These are phyloP conservation scores for Trichopus zeylanicus DNA, from an alignment of 116 monocot species.

Conservation along the genomic window DNA sequence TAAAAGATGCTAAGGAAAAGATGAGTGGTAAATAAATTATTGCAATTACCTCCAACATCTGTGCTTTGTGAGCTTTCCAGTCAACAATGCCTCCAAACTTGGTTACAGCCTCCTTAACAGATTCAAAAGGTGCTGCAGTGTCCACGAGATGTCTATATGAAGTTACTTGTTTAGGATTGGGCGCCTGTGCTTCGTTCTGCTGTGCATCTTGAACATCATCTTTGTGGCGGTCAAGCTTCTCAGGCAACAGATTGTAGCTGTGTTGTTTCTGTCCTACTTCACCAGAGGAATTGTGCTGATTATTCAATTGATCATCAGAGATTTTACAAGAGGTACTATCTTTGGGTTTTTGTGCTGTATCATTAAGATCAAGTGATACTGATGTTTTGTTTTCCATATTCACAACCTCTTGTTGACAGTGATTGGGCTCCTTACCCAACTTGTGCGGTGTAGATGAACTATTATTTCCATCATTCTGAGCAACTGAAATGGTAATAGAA, in stretches of 20 bases:
- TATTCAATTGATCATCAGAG: neutral
- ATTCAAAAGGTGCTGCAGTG: constrained; percentile 77
- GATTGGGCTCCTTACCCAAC: no score
- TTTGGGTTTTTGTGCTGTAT: neutral
- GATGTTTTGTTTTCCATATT: neutral
- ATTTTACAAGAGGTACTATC: neutral
- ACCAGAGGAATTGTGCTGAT: neutral
- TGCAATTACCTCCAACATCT: constrained; percentile 51
- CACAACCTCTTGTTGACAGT: no score
- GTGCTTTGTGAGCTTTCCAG: constrained; percentile 79
- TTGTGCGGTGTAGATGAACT: no score
- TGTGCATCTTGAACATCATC: neutral
- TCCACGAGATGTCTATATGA: constrained; percentile 54
- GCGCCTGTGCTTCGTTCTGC: neutral
- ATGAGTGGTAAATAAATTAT: neutral
- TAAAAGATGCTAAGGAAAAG: neutral
- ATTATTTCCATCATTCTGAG: neutral
- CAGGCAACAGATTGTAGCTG: neutral
- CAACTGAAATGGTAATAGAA: neutral
- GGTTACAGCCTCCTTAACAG: constrained; percentile 62
- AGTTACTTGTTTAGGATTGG: constrained; percentile 5
- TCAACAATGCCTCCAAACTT: constrained; percentile 81
- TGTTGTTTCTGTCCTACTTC: constrained; percentile 12
- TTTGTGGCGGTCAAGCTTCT: neutral
- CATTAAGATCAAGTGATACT: neutral